Conservation (phyloP, 2,329 filamentous ascomycete species). For the Fusarium praegraminearum region DNA sequence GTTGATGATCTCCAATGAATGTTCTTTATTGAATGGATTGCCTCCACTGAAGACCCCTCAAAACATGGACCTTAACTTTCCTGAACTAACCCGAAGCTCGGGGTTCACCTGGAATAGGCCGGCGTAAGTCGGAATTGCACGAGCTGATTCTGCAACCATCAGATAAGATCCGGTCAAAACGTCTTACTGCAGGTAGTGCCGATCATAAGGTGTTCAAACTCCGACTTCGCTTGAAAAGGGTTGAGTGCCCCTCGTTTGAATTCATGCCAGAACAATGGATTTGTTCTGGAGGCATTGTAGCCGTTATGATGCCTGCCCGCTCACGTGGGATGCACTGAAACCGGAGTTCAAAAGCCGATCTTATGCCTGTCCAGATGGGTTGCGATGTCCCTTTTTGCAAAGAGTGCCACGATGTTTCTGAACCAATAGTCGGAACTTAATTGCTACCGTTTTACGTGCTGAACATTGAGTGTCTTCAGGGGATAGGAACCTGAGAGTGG, state of each 20-base stretch:
- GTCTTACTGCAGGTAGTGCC: conserved; percentile 16
- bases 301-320: not conserved
- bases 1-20: conserved; percentile 21
- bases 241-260: conserved; percentile 19
- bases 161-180: conserved; percentile 31
- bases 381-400: too few relatives aligned
- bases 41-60: conserved; percentile 29
- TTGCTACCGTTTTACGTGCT: not conserved
- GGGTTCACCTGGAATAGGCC: conserved; percentile 26
- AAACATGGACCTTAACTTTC: conserved; percentile 17
- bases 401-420: fast-evolving
- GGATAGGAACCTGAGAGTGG: not conserved
- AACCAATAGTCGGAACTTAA: not conserved
- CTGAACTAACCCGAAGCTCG: conserved; percentile 18
- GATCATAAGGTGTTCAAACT: conserved; percentile 33
- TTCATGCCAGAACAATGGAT: not conserved
- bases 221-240: conserved; percentile 43
- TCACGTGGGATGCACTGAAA: conserved; percentile 16
- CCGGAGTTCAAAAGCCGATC: conserved; percentile 36
- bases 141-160: conserved; percentile 21
- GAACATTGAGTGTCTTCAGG: not conserved
- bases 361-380: conserved; percentile 13
- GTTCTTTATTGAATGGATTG: conserved; percentile 6
- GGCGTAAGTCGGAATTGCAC: conserved; percentile 42
- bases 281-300: not conserved